Evolutionary conservation across 306 rosid species (phyloP).

Genomic region (Malus orientalis): DNA sequence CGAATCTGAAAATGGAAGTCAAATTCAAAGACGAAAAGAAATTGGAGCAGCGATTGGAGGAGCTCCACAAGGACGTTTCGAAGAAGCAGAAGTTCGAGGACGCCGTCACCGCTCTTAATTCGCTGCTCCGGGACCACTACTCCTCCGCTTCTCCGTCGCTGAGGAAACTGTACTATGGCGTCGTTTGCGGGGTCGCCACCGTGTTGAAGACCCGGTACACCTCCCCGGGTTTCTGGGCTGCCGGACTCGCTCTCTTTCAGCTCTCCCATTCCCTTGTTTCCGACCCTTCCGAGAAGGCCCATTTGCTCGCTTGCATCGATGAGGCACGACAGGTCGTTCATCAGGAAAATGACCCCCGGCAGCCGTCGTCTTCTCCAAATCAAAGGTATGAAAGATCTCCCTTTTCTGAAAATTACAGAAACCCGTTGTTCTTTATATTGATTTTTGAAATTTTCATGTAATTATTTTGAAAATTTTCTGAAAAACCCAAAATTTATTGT

Average conservation of each 20-base stretch:
- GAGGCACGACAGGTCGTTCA: slow-evolving; percentile 65
- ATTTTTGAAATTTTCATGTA: too few relatives aligned
- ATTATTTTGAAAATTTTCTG: too few relatives aligned
- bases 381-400: slow-evolving; percentile 30
- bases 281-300: slow-evolving; percentile 49
- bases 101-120: slow-evolving; percentile 53
- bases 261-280: slow-evolving; percentile 42
- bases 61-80: slow-evolving; percentile 58
- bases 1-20: neutral
- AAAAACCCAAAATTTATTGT: neutral
- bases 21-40: slow-evolving; percentile 23
- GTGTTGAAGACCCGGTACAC: slow-evolving; percentile 79
- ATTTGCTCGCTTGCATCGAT: slow-evolving; percentile 48
- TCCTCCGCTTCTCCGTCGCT: slow-evolving; percentile 62
- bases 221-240: slow-evolving; percentile 79
- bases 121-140: slow-evolving; percentile 43
- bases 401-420: neutral
- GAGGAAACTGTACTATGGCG: slow-evolving; percentile 57
- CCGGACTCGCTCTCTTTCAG: slow-evolving; percentile 73
- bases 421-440: neutral
- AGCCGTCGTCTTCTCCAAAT: slow-evolving; percentile 25
- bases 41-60: slow-evolving; percentile 53
- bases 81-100: slow-evolving; percentile 67
- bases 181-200: slow-evolving; percentile 69
- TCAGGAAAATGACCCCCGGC: slow-evolving; percentile 40